A percentile compares a stretch with the other conserved stretches of the same genome.
Conservation (phyloP, 108 stramenopile genomes). For the Stephanodiscus minutulus region DNA sequence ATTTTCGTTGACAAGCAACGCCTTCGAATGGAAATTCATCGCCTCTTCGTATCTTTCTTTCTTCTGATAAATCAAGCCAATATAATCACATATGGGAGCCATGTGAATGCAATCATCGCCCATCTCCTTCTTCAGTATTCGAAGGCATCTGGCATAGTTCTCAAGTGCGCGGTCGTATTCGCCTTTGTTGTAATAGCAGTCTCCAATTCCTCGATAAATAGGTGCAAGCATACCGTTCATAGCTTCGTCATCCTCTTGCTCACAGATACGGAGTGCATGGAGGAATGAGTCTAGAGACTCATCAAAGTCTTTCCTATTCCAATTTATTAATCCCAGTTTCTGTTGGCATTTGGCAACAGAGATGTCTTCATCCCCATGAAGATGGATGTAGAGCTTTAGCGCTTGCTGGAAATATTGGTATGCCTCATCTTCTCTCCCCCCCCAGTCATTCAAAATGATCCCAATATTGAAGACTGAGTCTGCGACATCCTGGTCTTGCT, state of each 20-base stretch:
- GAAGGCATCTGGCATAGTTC: conserved; percentile 36
- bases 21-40: conserved; percentile 42
- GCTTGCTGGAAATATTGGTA: conserved; percentile 33
- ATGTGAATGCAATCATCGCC: conserved; percentile 37
- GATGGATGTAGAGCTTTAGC: conserved; percentile 23
- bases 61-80: conserved; percentile 45
- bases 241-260: conserved; percentile 26
- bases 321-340: conserved; percentile 29
- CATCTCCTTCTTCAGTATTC: conserved; percentile 30
- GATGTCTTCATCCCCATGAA: conserved; percentile 31
- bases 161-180: conserved; percentile 44
- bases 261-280: conserved; percentile 39
- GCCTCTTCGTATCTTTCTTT: conserved; percentile 29
- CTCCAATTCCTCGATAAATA: conserved; percentile 41
- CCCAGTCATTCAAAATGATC: conserved; percentile 51
- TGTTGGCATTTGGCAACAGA: conserved; percentile 33
- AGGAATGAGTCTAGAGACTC: conserved; percentile 25
- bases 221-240: conserved; percentile 32
- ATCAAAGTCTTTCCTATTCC: conserved; percentile 30
- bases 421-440: conserved; percentile 44
- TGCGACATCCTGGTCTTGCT: conserved; percentile 66
- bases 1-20: conserved; percentile 34
- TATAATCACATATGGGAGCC: conserved; percentile 34
- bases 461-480: conserved; percentile 69
- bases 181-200: conserved; percentile 36